Percentiles rank a stretch among this genome's conserved stretches.
phyloP scores from a whole-genome alignment of 2,329 filamentous ascomycete species.

The Pestalotiopsis sp. region DNA sequence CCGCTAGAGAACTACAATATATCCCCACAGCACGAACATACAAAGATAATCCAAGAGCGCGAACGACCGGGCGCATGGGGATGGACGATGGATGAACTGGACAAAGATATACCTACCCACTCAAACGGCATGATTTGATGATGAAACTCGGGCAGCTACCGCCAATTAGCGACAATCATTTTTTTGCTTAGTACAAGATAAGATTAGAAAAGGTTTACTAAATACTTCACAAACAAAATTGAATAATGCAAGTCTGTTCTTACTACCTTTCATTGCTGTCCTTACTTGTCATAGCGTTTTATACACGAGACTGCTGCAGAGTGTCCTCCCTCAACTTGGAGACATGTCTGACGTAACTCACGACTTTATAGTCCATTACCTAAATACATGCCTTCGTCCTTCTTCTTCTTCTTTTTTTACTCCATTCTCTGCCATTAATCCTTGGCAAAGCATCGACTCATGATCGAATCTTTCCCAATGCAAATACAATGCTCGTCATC shows the following conservation, averaged over 20 bases:
- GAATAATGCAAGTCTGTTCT: not conserved
- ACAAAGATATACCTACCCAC: not conserved
- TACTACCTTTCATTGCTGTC: not conserved
- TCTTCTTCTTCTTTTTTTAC: too few species aligned
- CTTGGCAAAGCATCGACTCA: too few species aligned
- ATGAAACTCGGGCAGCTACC: not conserved
- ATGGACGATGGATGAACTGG: not conserved
- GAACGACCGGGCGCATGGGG: not conserved
- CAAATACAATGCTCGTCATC: too few species aligned
- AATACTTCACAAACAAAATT: not conserved
- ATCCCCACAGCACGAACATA: not conserved
- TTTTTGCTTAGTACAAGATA: not conserved
- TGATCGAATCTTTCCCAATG: too few species aligned
- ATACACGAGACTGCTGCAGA: too few species aligned
- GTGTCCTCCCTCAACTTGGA: too few species aligned
- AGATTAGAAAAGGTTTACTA: not conserved
- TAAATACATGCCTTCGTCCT: too few species aligned
- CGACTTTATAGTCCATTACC: too few species aligned
- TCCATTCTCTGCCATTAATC: too few species aligned
- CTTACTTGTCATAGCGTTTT: too few species aligned
- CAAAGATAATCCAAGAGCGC: not conserved
- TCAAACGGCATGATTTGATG: not conserved
- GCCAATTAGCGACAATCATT: not conserved
- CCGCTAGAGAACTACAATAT: not conserved
- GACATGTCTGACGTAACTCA: too few species aligned